Conservation (phyloP, 129 eudicot genomes). For the Daucus carota region DH1_v3.0 NC_030388.2:21692501-21693000, state of each 20-base stretch:
- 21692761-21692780: constrained; percentile 33
- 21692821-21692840: constrained; percentile 10
- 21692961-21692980: constrained; percentile 49
- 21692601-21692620: constrained; percentile 40
- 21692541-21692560: constrained; percentile 27
- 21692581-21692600: constrained; percentile 23
- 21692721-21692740: constrained; percentile 31
- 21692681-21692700: constrained; percentile 36
- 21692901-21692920: not conserved
- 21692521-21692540: constrained; percentile 30
- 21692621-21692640: constrained; percentile 67
- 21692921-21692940: constrained; percentile 16
- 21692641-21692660: constrained; percentile 45
- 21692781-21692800: constrained; percentile 16
- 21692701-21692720: constrained; percentile 36
- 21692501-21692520: constrained; percentile 26
- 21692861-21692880: constrained; percentile 18
- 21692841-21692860: constrained; percentile 1
- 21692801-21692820: constrained; percentile 12
- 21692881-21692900: not conserved
- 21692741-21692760: constrained; percentile 33
- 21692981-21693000: constrained; percentile 82
- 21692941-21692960: constrained; percentile 15
- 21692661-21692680: constrained; percentile 39
- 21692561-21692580: constrained; percentile 28